Evolutionary conservation across 2,329 filamentous ascomycete genomes (phyloP).

Genomic region (Exophiala oligosperma): DNA sequence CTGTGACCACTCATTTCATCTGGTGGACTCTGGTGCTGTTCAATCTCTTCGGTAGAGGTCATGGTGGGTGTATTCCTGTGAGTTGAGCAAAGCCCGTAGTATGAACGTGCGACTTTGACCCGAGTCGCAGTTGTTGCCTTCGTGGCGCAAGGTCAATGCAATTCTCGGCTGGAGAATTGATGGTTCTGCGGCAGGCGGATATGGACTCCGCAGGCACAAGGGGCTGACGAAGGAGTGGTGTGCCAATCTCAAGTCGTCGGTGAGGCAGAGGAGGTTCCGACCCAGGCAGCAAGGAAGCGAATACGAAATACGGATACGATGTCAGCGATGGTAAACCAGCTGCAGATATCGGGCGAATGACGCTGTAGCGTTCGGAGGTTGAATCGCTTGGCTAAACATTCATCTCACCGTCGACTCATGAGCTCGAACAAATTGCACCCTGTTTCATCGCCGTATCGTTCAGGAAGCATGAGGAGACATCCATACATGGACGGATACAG

Average conservation of each 20-base stretch:
- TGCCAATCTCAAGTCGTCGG: background rate
- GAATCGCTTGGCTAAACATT: too few species aligned
- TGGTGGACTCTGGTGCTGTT: background rate
- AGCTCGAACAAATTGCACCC: too few species aligned
- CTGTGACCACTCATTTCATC: constrained; percentile 8
- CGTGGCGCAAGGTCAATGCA: too few species aligned
- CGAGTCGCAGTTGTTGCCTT: too few species aligned
- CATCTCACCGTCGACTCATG: too few species aligned
- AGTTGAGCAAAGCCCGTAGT: too few species aligned
- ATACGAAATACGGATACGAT: background rate
- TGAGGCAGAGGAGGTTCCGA: background rate
- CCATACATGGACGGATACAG: too few species aligned
- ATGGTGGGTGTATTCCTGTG: background rate
- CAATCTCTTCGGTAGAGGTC: constrained; percentile 5
- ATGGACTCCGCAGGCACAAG: background rate
- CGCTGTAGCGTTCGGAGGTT: too few species aligned
- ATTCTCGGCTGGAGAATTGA: background rate
- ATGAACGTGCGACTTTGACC: too few species aligned
- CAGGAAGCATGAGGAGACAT: too few species aligned
- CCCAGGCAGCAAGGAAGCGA: background rate
- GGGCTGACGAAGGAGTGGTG: background rate
- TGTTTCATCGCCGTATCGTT: too few species aligned
- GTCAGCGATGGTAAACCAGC: background rate
- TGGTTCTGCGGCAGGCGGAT: background rate
- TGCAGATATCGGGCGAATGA: background rate